Base-by-base conservation (phyloP, 768 basidiomycete species). In the Galerina sulciceps region DNA sequence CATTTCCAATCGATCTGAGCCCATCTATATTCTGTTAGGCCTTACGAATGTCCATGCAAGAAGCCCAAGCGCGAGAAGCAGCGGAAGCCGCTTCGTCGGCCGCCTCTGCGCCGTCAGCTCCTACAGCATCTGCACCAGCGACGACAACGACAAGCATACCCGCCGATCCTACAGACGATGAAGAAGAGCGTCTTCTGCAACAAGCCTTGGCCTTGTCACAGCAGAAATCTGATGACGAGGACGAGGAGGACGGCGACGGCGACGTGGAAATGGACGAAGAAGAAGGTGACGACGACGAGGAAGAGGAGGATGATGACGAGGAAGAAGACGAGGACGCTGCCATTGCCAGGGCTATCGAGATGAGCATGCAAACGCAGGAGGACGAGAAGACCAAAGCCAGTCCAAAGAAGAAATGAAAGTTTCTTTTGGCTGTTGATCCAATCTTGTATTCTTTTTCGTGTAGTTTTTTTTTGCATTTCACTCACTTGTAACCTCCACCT, bases 31-130 rank as follows among this genome's bases (percentile, higher is more conserved):
- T 17, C 34, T 41, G 5, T 47, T 53, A 97, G 96, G 96, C 95
- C 10, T 83, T 99, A 41, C 91, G 96, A 36, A 93, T 99, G 92
- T 98, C 96, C 1, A 87, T 99, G 83, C 93, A 96, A 76, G 95
- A 97, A 70, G 94, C 94, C 50, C 87, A 89, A 68, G 93, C 93
- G 15, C 88, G 95, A 11, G 81, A 84, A 71, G 80, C 79, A 6
- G 82, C 79, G 10, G 84, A 79, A 49, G 77, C 83, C 15, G 76
- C 80, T n/a, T 68, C 78, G 13, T 60, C 77, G 10, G 60, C 75
- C 15, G 58, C 79, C n/a, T 57, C 75, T 6, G 73, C 76, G 17
- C 53, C 64, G 22, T 37, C 69, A 42, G 23, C 67, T 58, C 83
- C 87, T 22, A 81, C 90, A 3, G 40, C 70, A 9, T 51, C 73